Evolutionary conservation across 345 rosid genomes (phyloP), one percentile per base, ranked within the genome.

Genomic region (Gossypioides kirkii): DNA sequence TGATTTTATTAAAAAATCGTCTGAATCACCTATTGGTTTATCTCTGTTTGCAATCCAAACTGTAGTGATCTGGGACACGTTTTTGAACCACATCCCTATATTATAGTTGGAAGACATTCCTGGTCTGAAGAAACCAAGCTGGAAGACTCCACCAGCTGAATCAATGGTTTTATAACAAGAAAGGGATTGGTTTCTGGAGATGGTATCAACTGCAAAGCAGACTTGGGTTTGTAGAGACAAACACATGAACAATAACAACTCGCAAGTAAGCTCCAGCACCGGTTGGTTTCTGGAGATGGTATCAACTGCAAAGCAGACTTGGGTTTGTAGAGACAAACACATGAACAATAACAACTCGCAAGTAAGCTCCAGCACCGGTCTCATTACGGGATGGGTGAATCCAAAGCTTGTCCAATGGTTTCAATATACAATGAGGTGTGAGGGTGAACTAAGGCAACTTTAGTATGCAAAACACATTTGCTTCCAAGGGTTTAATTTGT

Each of bases 11-110:
- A n/a, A n/a, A n/a, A n/a, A n/a, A n/a, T n/a, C n/a, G n/a, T n/a
- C n/a, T n/a, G n/a, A n/a, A n/a, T n/a, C n/a, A n/a, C n/a, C n/a
- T n/a, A n/a, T n/a, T n/a, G 96, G 91, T n/a, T 38, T 73, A 41
- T 82, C 88, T 67, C 96, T 84, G 68, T 91, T 93, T 55, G 98
- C 97, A 8, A 91, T 90, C 98, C 97, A 91, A 36, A 88, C 87
- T 2, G 79, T 0, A 43, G 88, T 87, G 60, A 0, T 80, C 11
- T 1, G 0, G 60, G 87, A 63, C 36, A 89, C 76, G 17, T 77
- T 63, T 1, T 69, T 55, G 80, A 83, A 91, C 97, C 90, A 87
- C 76, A 87, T 87, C 54, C 91, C 95, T 73, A 93, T 69, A 68
- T 93, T 91, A 84, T 77, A 86, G 22, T 85, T 86, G 32, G 94